Conservation (phyloP, 257 asterid species). For the Solanum clarkiae region DNA sequence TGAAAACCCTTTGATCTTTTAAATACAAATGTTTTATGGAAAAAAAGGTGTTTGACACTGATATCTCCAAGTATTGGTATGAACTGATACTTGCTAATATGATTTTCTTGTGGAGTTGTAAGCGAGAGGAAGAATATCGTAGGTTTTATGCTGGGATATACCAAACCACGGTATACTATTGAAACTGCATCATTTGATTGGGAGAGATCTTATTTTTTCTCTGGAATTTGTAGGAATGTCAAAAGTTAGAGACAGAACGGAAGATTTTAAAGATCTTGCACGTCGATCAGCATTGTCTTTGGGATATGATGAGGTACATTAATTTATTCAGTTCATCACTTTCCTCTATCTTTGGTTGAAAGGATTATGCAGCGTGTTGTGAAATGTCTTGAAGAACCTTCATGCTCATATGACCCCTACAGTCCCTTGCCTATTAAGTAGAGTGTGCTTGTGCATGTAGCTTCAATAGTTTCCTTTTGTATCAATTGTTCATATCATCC, state of each 20-base stretch:
- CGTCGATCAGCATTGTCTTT: slow-evolving; percentile 66
- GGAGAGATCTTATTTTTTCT: not conserved
- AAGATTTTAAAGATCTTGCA: slow-evolving; percentile 82
- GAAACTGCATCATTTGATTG: not conserved
- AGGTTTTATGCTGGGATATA: not conserved
- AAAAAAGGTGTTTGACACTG: no score
- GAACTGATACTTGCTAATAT: not conserved
- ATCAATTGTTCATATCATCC: not conserved
- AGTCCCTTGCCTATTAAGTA: not conserved
- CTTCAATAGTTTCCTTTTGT: not conserved
- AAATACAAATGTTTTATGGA: no score
- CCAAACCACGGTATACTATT: not conserved
- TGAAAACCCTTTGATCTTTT: no score
- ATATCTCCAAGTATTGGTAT: no score
- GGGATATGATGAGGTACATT: slow-evolving; percentile 61
- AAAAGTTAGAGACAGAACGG: slow-evolving; percentile 79
- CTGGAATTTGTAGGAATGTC: slow-evolving; percentile 35
- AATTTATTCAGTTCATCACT: not conserved
- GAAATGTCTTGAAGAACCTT: not conserved
- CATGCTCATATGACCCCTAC: not conserved
- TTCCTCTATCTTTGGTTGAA: not conserved
- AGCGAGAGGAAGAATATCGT: not conserved
- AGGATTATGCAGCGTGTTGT: not conserved
- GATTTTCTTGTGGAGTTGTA: not conserved
- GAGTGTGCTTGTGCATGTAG: not conserved